Evolutionary conservation across 2,329 filamentous ascomycete species (phyloP).

Genomic region (Calonectria montana): DNA sequence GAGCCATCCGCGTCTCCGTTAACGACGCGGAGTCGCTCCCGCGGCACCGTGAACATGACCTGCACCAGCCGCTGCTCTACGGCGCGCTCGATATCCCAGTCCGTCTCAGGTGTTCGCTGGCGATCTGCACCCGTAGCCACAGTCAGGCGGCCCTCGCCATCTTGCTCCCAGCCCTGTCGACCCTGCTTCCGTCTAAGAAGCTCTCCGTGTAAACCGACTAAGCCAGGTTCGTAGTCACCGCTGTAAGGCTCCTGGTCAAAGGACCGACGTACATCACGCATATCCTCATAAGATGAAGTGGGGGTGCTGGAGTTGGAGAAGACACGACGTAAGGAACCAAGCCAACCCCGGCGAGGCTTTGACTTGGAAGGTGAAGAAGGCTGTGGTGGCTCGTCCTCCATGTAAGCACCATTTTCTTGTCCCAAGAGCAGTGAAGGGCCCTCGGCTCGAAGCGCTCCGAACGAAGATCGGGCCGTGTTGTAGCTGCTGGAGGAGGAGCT

Average conservation of each 20-base stretch:
- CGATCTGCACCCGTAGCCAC: slow-evolving; percentile 15
- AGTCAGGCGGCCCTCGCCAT: slow-evolving; percentile 29
- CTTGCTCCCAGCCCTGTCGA: slow-evolving; percentile 63
- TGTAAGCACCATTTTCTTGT: slow-evolving; percentile 41
- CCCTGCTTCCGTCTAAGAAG: slow-evolving; percentile 67
- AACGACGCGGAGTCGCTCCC: slow-evolving; percentile 87
- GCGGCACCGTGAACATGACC: slow-evolving; percentile 94
- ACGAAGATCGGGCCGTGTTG: slow-evolving; percentile 65
- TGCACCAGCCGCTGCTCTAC: slow-evolving; percentile 79
- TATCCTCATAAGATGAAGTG: slow-evolving; percentile 43
- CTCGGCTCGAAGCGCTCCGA: slow-evolving; percentile 63
- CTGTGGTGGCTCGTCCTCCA: slow-evolving; percentile 49
- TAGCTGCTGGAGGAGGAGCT: slow-evolving; percentile 60
- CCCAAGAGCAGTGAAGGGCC: slow-evolving; percentile 61
- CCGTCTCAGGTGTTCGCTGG: slow-evolving; percentile 62
- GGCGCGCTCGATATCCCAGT: slow-evolving; percentile 83
- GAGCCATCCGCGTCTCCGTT: slow-evolving; percentile 73
- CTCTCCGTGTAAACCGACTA: slow-evolving; percentile 59
- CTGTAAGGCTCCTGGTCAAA: slow-evolving; percentile 48
- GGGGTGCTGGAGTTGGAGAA: slow-evolving; percentile 59
- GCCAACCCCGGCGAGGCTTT: slow-evolving; percentile 70
- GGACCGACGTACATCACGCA: slow-evolving; percentile 44
- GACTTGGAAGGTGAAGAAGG: slow-evolving; percentile 68
- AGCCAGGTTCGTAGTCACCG: slow-evolving; percentile 57
- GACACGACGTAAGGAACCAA: slow-evolving; percentile 75